Percentiles rank a stretch among this genome's conserved stretches.
These are phyloP conservation scores for Exophiala aquamarina DNA, from an alignment of 2,329 filamentous ascomycete genomes.

Conservation along the genomic window DNA sequence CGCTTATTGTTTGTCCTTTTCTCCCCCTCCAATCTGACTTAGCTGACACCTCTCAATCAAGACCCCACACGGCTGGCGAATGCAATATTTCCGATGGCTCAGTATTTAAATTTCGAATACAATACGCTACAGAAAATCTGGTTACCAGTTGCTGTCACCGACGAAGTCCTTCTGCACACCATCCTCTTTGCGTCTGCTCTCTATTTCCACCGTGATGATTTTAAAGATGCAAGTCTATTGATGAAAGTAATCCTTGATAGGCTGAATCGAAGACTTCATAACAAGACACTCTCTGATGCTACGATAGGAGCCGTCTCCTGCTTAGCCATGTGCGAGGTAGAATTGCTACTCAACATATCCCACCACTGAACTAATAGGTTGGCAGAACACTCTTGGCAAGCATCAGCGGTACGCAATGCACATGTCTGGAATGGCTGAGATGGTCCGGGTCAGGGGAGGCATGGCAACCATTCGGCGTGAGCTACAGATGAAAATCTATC, in stretches of 20 bases:
- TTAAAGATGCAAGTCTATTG: slow-evolving; percentile 14
- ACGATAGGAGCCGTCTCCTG: slow-evolving; percentile 25
- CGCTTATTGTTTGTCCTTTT: slow-evolving; percentile 10
- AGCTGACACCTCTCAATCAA: slow-evolving; percentile 1
- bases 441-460: slow-evolving; percentile 22
- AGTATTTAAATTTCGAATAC: slow-evolving; percentile 8
- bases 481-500: slow-evolving; percentile 22
- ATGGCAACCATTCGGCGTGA: slow-evolving; percentile 8
- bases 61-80: slow-evolving; percentile 18
- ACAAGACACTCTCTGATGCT: slow-evolving; percentile 15
- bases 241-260: slow-evolving; percentile 22
- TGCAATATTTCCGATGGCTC: slow-evolving; percentile 17
- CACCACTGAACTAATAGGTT: no score
- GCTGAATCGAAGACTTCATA: slow-evolving; percentile 18
- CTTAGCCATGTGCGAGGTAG: slow-evolving; percentile 18
- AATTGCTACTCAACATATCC: background rate
- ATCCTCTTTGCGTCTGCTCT: slow-evolving; percentile 21
- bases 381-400: slow-evolving; percentile 15
- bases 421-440: slow-evolving; percentile 20
- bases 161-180: slow-evolving; percentile 20
- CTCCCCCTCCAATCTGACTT: background rate
- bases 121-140: slow-evolving; percentile 19
- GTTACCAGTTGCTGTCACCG: slow-evolving; percentile 17
- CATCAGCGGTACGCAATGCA: slow-evolving; percentile 20
- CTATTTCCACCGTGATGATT: slow-evolving; percentile 5